Base-by-base conservation (phyloP, 2,329 filamentous ascomycete genomes). In the Arthrobotrys entomopaga region DNA sequence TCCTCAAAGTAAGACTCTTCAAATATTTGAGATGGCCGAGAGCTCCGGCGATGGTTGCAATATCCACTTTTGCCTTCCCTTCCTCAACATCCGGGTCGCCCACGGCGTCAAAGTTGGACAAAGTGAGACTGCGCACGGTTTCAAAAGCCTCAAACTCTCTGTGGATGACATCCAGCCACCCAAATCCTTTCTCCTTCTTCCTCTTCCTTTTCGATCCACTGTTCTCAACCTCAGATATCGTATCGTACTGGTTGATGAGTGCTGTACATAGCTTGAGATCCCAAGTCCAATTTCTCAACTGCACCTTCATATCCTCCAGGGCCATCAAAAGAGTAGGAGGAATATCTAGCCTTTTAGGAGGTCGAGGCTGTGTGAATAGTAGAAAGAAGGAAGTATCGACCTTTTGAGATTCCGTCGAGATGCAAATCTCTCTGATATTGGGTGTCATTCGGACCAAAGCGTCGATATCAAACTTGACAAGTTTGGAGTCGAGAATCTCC, bases 231-330 rank as follows among this genome's bases (percentile, higher is more conserved):
- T 48, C 42, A 3, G 46, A 34, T 8, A 40, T 24, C 7, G 42
- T n/a, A 20, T 66, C 61, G 58, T 61, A 73, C n/a, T 66, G 48
- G 2, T 48, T 46, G 15, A 61, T 56, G 19, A 73, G 61, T 8
- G 56, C 54, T 56, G 29, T 24, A 15, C 56, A 61, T 15, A 73
- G 26, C 2, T 43, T 26, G 5, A 43, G 26, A 24, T 73, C 63
- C 69, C 69, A 73, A 1, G 69, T 73, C 69, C 69, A 73, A 16
- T 56, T 56, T 7, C 50, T 26, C 26, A 73, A 22, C 29, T 53
- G 20, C 19, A 66, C 46, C 0, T 58, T 38, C 49, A 57, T 63
- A 2, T 58, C 61, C 40, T 63, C 43, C 13, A 73, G 10, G 0
- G 61, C 46, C 0, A 57, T 46, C 16, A 73, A 22, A 2, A 73